Conservation (phyloP, 805 yeast genomes). For the Nakazawaea ernobii region DNA sequence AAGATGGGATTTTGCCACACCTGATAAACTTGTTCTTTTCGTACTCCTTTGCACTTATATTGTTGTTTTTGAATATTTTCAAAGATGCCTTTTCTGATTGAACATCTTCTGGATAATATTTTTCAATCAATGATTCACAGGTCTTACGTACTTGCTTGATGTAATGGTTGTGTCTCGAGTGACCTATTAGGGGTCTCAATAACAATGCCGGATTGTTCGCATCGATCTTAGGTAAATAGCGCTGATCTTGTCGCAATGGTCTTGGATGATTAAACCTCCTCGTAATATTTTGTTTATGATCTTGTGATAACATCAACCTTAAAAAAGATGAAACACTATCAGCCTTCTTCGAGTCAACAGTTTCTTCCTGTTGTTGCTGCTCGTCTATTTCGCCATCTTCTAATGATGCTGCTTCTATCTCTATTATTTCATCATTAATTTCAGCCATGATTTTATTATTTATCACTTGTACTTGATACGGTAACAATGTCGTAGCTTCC, state of each 20-base stretch:
- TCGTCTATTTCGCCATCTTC: constrained; percentile 32
- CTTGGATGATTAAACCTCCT: constrained; percentile 42
- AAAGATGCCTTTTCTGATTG: neutral
- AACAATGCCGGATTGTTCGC: constrained; percentile 39
- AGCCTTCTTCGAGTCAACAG: constrained; percentile 36
- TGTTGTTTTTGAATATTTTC: neutral
- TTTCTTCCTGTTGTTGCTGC: constrained; percentile 25
- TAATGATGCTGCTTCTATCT: constrained; percentile 56
- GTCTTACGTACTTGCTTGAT: constrained; percentile 28
- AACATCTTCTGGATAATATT: neutral
- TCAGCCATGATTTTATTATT: constrained; percentile 62
- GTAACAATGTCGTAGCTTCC: constrained; percentile 67
- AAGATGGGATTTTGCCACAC: constrained; percentile 32
- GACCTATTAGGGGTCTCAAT: constrained; percentile 53
- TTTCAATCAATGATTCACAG: constrained; percentile 13
- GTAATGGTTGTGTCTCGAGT: constrained; percentile 46
- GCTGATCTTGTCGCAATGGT: constrained; percentile 28
- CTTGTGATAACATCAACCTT: constrained; percentile 56
- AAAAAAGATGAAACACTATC: constrained; percentile 47
- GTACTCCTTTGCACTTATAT: constrained; percentile 18
- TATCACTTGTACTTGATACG: constrained; percentile 63
- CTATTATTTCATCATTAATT: constrained; percentile 59
- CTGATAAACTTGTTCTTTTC: constrained; percentile 31
- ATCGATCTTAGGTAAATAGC: constrained; percentile 8
- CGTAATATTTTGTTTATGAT: constrained; percentile 41